These are phyloP conservation scores for Madurella fahalii DNA, from an alignment of 2,329 filamentous ascomycete species.

Conservation along the genomic window DNA sequence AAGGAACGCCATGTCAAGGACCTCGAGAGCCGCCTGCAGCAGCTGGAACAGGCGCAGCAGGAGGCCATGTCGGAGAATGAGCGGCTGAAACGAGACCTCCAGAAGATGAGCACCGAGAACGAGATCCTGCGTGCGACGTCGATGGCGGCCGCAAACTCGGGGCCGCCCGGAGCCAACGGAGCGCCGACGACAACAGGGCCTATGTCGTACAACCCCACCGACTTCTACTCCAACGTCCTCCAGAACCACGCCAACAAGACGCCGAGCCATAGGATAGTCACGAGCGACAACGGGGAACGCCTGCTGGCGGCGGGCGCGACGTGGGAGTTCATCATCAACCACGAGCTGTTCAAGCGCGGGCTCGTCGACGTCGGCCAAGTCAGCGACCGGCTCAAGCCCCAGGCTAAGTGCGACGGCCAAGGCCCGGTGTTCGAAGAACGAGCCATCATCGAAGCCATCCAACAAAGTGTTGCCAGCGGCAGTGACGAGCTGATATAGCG, in stretches of 20 bases:
- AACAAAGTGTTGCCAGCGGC: constrained; percentile 70
- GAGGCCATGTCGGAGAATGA: constrained; percentile 79
- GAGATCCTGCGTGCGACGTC: constrained; percentile 84
- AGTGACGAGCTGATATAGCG: constrained; percentile 65
- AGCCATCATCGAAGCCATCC: constrained; percentile 68
- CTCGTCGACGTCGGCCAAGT: constrained; percentile 78
- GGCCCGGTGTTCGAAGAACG: constrained; percentile 83
- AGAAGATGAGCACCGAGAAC: constrained; percentile 83
- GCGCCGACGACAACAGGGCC: constrained; percentile 59
- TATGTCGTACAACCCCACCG: constrained; percentile 66
- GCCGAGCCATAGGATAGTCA: constrained; percentile 64
- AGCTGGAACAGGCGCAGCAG: constrained; percentile 69
- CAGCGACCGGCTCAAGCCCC: constrained; percentile 69
- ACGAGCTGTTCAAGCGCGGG: constrained; percentile 71
- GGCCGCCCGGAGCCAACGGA: constrained; percentile 41
- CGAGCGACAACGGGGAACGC: constrained; percentile 61
- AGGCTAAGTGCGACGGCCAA: constrained; percentile 79
- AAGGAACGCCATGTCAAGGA: constrained; percentile 91
- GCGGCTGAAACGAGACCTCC: constrained; percentile 75
- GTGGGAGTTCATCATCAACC: constrained; percentile 84
- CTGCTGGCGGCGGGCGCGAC: constrained; percentile 72
- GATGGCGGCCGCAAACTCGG: constrained; percentile 33
- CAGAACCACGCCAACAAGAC: constrained; percentile 59
- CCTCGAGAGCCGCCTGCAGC: constrained; percentile 78
- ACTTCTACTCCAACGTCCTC: constrained; percentile 64